Conservation (phyloP, 2,329 filamentous ascomycete genomes). For the Diaporthe citriasiana region DNA sequence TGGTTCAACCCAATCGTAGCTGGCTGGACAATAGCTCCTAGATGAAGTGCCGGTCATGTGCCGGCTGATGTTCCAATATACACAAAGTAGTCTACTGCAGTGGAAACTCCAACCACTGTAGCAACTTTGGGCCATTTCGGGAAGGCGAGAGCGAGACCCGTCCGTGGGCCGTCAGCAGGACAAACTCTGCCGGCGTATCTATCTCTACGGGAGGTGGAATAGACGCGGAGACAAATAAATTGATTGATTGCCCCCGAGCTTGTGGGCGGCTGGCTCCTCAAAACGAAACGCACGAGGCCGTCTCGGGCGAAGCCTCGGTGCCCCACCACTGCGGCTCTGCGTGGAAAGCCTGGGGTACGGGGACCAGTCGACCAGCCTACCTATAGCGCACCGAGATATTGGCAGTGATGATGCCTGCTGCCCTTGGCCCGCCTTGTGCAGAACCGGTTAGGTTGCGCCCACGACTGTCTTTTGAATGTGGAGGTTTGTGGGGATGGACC, state of each 20-base stretch:
- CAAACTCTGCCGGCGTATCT: slow-evolving; percentile 25
- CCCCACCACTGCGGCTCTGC: slow-evolving; percentile 17
- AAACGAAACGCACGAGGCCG: slow-evolving; percentile 26
- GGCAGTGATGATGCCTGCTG: slow-evolving; percentile 27
- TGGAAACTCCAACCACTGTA: slow-evolving; percentile 13
- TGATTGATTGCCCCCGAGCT: slow-evolving; percentile 31
- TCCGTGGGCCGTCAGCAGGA: background rate
- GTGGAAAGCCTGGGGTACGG: slow-evolving; percentile 8
- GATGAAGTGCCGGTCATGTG: slow-evolving; percentile 10
- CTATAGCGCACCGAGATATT: slow-evolving; percentile 13
- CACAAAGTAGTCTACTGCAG: slow-evolving; percentile 13
- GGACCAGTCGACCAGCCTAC: background rate
- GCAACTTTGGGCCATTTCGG: background rate
- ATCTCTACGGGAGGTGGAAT: slow-evolving; percentile 1
- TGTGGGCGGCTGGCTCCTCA: slow-evolving; percentile 8
- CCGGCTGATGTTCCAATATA: slow-evolving; percentile 9
- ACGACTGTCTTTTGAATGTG: slow-evolving; percentile 12
- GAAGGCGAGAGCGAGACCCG: slow-evolving; percentile 23
- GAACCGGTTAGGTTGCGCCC: slow-evolving; percentile 13
- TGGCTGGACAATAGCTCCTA: background rate
- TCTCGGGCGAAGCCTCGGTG: slow-evolving; percentile 9
- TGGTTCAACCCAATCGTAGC: slow-evolving; percentile 8
- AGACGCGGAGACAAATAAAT: slow-evolving; percentile 9
- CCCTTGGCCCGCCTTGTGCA: slow-evolving; percentile 4
- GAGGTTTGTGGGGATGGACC: slow-evolving; percentile 26